Conservation (phyloP, 257 asterid genomes). For the Marsdenia floribunda region DNA sequence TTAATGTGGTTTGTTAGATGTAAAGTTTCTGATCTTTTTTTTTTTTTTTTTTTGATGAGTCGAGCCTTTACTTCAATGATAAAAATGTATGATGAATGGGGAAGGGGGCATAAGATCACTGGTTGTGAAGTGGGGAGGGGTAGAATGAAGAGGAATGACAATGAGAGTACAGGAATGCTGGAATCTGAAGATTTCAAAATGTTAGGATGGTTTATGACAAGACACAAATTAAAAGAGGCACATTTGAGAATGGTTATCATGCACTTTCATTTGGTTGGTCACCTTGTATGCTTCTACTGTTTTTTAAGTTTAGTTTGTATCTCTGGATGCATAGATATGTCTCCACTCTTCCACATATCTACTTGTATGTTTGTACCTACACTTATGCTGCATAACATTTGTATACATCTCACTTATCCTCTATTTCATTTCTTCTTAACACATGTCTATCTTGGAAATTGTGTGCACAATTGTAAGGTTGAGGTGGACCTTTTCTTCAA, state of each 20-base stretch:
- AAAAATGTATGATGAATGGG: not conserved
- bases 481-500: not conserved
- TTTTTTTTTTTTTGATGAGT: not conserved
- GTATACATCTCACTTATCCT: not conserved
- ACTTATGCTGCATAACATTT: not conserved
- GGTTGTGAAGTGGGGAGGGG: not conserved
- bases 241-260: not conserved
- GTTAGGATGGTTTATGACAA: not conserved
- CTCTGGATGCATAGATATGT: not conserved
- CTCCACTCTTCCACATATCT: not conserved
- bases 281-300: not conserved
- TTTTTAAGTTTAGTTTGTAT: not conserved
- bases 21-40: too few species aligned
- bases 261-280: not conserved
- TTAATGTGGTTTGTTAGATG: not conserved
- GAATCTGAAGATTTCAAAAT: not conserved
- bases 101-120: not conserved
- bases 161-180: not conserved
- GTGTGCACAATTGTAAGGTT: not conserved
- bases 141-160: not conserved
- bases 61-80: not conserved
- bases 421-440: not conserved
- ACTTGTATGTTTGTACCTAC: not conserved
- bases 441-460: not conserved
- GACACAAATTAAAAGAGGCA: not conserved